Base-by-base conservation (phyloP, 257 asterid species). In the Plectranthus barbatus region DNA sequence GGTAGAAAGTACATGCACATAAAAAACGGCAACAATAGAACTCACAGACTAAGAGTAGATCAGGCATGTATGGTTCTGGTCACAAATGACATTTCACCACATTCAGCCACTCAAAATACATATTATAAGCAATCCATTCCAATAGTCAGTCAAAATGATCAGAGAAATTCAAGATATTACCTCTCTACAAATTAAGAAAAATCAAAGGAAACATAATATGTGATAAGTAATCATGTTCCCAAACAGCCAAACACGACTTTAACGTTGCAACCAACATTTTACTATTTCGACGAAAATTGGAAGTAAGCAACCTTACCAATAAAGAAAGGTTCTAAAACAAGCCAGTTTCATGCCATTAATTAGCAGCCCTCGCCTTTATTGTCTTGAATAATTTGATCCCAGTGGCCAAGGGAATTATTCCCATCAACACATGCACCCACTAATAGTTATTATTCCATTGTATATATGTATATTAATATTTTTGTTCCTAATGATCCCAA, bases 111-210 rank as follows among this genome's bases (percentile, higher is more conserved):
- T n/a, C n/a, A n/a, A n/a, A n/a, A n/a, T n/a, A n/a, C n/a, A n/a
- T n/a, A n/a, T n/a, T n/a, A n/a, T n/a, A n/a, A n/a, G n/a, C n/a
- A n/a, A n/a, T n/a, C n/a, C n/a, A 44, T 36, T 18, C 53, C 55
- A 44, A 4, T 40, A 41, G 46, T 69, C 47, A 55, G 57, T 31
- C 9, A 26, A 33, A 62, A 11, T 41, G 8, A 51, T 46, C 5
- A 39, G n/a, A 56, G 26, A 37, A 10, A 62, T 23, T 29, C 48
- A 12, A 61, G 53, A 34, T 60, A 73, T 74, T 56, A 87, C 99
- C 97, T 93, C 99, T 79, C 97, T 87, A 64, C n/a, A 94, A 51
- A 93, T 93, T 58, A 90, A 85, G 52, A 94, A n/a, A n/a, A n/a
- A n/a, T n/a, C n/a, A n/a, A n/a, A n/a, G n/a, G n/a, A n/a, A n/a